Conservation (phyloP, 768 basidiomycete species). For the Suillus subalutaceus region DNA sequence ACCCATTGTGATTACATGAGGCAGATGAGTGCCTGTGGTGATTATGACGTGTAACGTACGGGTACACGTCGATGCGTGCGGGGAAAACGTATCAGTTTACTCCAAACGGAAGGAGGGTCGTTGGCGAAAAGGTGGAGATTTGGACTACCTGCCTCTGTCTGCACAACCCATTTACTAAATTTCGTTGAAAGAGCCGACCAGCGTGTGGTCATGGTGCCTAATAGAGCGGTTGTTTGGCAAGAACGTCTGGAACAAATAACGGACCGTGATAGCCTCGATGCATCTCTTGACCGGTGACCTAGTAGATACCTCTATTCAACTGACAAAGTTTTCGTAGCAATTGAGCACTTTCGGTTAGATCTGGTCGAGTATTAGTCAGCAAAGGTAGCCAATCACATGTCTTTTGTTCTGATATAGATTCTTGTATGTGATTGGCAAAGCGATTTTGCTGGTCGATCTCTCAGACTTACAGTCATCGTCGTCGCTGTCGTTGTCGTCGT, state of each 20-base stretch:
- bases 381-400: slow-evolving; percentile 31
- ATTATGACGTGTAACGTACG: slow-evolving; percentile 1
- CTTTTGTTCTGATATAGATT: not conserved
- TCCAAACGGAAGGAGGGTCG: not conserved
- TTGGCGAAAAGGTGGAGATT: not conserved
- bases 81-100: not conserved
- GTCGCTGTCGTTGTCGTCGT: not conserved
- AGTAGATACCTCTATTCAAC: too few species aligned
- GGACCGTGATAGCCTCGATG: too few species aligned
- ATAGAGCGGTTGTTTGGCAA: slow-evolving; percentile 22
- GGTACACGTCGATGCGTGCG: not conserved
- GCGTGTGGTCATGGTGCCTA: not conserved
- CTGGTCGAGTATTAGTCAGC: slow-evolving; percentile 27
- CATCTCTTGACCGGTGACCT: too few species aligned
- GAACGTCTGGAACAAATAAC: slow-evolving; percentile 17
- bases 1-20: slow-evolving; percentile 2
- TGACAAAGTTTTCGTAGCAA: not conserved
- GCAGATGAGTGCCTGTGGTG: not conserved
- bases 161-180: not conserved
- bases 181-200: not conserved
- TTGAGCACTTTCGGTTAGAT: not conserved
- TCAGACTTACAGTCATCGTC: not conserved
- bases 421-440: slow-evolving; percentile 7
- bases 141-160: not conserved
- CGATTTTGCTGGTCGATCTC: slow-evolving; percentile 10